Evolutionary conservation across 2,329 filamentous ascomycete species (phyloP), one percentile per base, ranked within the genome.

Genomic region (Pestalotiopsis sp.): DNA sequence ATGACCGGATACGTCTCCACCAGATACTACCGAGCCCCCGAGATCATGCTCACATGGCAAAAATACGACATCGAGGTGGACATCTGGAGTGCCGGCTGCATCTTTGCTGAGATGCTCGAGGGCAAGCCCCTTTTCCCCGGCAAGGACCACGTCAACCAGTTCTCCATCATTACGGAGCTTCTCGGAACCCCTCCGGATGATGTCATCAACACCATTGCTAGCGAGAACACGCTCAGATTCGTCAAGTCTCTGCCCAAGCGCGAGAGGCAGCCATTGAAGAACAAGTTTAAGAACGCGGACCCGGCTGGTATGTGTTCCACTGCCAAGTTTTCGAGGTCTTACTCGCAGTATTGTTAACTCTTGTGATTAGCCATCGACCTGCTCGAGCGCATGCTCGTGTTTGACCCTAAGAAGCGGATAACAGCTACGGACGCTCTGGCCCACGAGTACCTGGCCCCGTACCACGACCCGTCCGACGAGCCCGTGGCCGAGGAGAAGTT

Each of bases 31-130:
- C 91, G 96, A 77, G 96, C 96, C 9, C 96, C 96, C 20, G 96
- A 99, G 83, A 99, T 99, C 80, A 99, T 99, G 96, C 94, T 99
- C 79, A 98, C 96, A 73, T 99, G 96, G 96, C 96, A 99, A 86
- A 99, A 99, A 85, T 99, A 99, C 83, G 96, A 99, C 75, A 91
- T 98, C 62, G 96, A 98, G 84, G 96, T 99, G 69, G 96, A 99
- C 80, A 97, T 99, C 79, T 99, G 96, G 96, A 98, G 96, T 80
- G 95, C 95, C 20, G 96, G 96, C 70, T 99, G 96, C 83, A 99
- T 99, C 79, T 98, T 99, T 76, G 96, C 96, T 57, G 96, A 99
- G 84, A 99, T 99, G 96, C 88, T 99, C 69, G 95, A 98, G 84
- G 96, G 96, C 79, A 98, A 98, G 85, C 96, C 96, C 39, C 85